These are phyloP conservation scores for Calonectria honghensis DNA, from an alignment of 2,329 filamentous ascomycete species.

Conservation along the genomic window DNA sequence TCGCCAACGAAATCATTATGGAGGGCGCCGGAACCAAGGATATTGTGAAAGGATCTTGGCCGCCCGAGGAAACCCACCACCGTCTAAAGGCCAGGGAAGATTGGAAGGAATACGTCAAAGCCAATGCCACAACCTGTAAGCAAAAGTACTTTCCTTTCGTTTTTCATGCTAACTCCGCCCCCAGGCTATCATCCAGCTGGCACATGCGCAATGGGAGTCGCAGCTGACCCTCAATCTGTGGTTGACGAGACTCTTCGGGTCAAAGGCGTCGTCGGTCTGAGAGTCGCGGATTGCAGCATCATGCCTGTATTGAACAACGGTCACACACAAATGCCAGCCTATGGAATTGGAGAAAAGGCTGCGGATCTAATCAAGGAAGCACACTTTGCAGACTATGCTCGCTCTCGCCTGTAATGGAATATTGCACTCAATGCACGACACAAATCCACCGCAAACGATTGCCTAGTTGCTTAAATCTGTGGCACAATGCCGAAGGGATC, in stretches of 20 bases:
- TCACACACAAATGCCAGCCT: constrained; percentile 74
- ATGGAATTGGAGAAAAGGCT: constrained; percentile 72
- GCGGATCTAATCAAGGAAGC: constrained; percentile 68
- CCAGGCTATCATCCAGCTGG: constrained; percentile 49
- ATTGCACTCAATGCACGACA: not conserved
- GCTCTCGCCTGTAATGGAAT: not conserved
- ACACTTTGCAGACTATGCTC: not conserved
- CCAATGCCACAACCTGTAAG: constrained; percentile 75
- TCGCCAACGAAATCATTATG: constrained; percentile 76
- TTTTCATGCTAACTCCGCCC: not conserved
- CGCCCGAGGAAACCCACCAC: constrained; percentile 70
- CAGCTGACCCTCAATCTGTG: constrained; percentile 70
- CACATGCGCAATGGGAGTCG: constrained; percentile 59
- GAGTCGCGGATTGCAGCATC: constrained; percentile 72
- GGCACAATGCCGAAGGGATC: too few species aligned
- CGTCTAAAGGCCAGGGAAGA: constrained; percentile 68
- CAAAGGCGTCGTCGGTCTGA: constrained; percentile 69
- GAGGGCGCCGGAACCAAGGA: constrained; percentile 74
- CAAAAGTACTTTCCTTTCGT: not conserved
- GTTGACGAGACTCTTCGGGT: constrained; percentile 73
- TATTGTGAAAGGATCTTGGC: constrained; percentile 77
- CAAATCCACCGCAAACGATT: not conserved
- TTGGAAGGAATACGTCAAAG: constrained; percentile 74
- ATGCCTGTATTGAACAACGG: constrained; percentile 70
- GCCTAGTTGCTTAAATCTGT: too few species aligned